Percentiles rank a stretch among this genome's conserved stretches.
Evolutionary conservation across 139 green algal species (phyloP).

Genomic region (Chlorella sp.): DNA sequence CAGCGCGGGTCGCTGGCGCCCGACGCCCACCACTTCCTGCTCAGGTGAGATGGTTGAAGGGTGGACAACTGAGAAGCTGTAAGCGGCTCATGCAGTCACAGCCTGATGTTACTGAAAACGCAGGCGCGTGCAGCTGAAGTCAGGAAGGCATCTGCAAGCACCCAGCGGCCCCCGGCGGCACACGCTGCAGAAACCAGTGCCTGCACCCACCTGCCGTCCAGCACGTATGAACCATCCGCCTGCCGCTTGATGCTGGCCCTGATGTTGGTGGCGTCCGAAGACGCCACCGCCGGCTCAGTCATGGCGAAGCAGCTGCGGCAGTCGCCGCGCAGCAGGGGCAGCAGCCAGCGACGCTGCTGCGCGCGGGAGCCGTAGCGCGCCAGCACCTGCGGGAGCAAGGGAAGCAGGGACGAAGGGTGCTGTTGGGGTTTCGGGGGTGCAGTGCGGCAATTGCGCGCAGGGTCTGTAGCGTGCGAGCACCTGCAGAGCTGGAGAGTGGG

Average conservation of each 20-base stretch:
- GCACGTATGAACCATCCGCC: constrained; percentile 18
- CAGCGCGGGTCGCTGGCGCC: constrained; percentile 87
- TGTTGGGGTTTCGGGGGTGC: constrained; percentile 6
- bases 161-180: not conserved
- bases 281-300: constrained; percentile 98
- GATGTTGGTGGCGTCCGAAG: constrained; percentile 98
- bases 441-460: too few relatives aligned
- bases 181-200: too few relatives aligned
- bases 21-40: constrained; percentile 98
- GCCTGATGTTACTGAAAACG: not conserved
- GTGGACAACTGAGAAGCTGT: not conserved
- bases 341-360: constrained; percentile 92
- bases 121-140: too few relatives aligned
- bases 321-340: constrained; percentile 89
- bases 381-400: constrained; percentile 62
- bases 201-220: constrained; percentile 22
- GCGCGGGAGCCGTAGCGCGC: constrained; percentile 79
- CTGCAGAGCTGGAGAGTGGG: not conserved
- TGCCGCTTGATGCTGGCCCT: constrained; percentile 51
- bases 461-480: not conserved
- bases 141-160: not conserved
- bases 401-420: not conserved
- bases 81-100: not conserved
- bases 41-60: too few relatives aligned
- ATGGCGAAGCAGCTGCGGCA: constrained; percentile 97